Evolutionary conservation across 257 asterid genomes (phyloP), one percentile per base, ranked within the genome.

Genomic region (Eucommia ulmoides): DNA sequence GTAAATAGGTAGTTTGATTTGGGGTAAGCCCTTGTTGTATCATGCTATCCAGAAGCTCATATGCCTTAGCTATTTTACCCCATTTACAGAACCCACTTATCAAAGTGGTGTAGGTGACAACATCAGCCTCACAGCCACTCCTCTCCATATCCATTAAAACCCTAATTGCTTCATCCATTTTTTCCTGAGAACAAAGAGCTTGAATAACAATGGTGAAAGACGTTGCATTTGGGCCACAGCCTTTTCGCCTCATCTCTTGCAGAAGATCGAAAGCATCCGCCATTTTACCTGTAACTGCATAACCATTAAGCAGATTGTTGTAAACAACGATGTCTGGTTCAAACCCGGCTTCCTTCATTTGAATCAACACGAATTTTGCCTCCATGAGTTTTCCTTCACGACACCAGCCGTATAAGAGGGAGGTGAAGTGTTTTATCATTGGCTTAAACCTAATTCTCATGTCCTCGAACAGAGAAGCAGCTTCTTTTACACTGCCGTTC

Each of bases 61-160:
- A 82, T 44, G 69, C 88, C 54, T 69, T 78, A 19, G 64, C 73
- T 23, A 71, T 72, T 71, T 78, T 74, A 24, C 88, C 81, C 83
- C 83, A 67, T 68, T 89, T 88, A 48, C 96, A 84, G 54, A 82
- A 84, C n/a, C 95, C 95, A 65, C 94, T 79, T 48, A 88, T 82
- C 67, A 88, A 67, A 52, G 94, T 76, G 25, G 88, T 74, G 69
- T 84, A 84, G 0, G 94, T 72, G 41, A 88, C 77, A 16, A 82
- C 60, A 56, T 88, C 97, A 17, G 93, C 81, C 56, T 75, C 76
- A 60, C 93, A 79, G 19, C 89, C 89, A 45, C 50, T 66, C 49
- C 51, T 56, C 63, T 82, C 88, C 94, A 89, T 84, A 59, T 89
- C 91, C 23, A 56, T 0, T 48, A 74, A 80, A 12, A 84, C 72